phyloP scores from a whole-genome alignment of 2,329 filamentous ascomycete genomes.

The Pseudogymnoascus sp. region DNA sequence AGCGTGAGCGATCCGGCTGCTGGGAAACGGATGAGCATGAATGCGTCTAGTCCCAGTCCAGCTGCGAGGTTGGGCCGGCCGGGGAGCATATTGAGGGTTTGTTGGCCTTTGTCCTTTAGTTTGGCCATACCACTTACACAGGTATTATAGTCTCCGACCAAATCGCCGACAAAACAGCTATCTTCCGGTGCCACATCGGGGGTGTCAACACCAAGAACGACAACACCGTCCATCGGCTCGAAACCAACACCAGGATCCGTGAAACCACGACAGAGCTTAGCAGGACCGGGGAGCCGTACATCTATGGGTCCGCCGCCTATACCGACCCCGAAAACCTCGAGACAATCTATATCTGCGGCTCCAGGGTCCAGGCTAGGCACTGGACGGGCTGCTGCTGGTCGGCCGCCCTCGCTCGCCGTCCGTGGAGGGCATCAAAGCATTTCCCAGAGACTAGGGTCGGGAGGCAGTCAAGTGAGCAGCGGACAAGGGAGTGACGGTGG shows the following conservation, averaged over 20 bases:
- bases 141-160: constrained; percentile 58
- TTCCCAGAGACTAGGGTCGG: constrained; percentile 24
- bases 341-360: constrained; percentile 33
- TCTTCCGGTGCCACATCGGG: constrained; percentile 46
- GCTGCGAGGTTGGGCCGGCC: constrained; percentile 47
- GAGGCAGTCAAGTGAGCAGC: constrained; percentile 26
- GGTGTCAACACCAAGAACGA: constrained; percentile 53
- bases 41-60: constrained; percentile 66
- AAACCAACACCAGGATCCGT: constrained; percentile 33
- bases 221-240: constrained; percentile 51
- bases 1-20: constrained; percentile 45
- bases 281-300: constrained; percentile 38
- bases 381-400: constrained; percentile 22
- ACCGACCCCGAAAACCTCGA: constrained; percentile 29
- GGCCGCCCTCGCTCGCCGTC: constrained; percentile 19
- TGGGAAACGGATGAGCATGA: constrained; percentile 60
- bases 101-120: constrained; percentile 20
- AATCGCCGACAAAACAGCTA: constrained; percentile 72
- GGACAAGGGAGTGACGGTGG: constrained; percentile 23
- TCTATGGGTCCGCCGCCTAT: constrained; percentile 59
- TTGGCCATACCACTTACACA: constrained; percentile 19
- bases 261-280: constrained; percentile 50
- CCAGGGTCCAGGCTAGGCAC: constrained; percentile 27
- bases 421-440: constrained; percentile 5
- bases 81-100: constrained; percentile 50